These are phyloP conservation scores for Trapa bicornis DNA, from an alignment of 345 rosid genomes.

Conservation along the genomic window DNA sequence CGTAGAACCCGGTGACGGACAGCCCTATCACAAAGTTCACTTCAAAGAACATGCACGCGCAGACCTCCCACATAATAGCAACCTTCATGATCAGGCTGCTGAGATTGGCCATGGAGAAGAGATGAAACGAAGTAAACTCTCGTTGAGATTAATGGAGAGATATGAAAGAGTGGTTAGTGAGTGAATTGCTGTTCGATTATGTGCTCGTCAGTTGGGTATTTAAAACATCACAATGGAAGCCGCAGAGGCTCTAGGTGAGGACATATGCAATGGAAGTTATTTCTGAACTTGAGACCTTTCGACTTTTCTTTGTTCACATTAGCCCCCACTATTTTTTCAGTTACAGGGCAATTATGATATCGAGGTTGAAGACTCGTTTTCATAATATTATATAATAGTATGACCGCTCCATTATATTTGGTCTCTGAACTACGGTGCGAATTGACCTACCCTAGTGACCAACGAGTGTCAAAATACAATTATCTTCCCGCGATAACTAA, in stretches of 20 bases:
- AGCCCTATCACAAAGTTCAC: not conserved
- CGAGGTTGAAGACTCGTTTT: not conserved
- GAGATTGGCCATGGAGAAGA: not conserved
- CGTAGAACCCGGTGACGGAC: not conserved
- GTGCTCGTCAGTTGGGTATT: not conserved
- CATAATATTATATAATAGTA: not conserved
- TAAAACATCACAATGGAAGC: not conserved
- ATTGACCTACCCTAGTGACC: not conserved
- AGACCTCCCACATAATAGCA: not conserved
- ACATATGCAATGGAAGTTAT: not conserved
- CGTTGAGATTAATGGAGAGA: not conserved
- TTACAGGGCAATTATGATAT: not conserved
- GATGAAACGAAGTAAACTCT: not conserved
- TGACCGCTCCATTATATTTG: not conserved
- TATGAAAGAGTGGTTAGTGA: too few species aligned
- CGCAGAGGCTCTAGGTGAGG: not conserved
- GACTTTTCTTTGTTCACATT: not conserved
- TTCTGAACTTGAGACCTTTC: not conserved
- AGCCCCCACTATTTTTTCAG: not conserved
- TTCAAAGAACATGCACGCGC: not conserved
- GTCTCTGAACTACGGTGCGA: not conserved
- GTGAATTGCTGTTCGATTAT: not conserved
- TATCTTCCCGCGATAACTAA: too few species aligned
- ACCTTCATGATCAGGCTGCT: not conserved
- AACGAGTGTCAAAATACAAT: too few species aligned